These are phyloP conservation scores for Quercus engelmannii DNA, from an alignment of 306 rosid genomes.

Conservation along the genomic window DNA sequence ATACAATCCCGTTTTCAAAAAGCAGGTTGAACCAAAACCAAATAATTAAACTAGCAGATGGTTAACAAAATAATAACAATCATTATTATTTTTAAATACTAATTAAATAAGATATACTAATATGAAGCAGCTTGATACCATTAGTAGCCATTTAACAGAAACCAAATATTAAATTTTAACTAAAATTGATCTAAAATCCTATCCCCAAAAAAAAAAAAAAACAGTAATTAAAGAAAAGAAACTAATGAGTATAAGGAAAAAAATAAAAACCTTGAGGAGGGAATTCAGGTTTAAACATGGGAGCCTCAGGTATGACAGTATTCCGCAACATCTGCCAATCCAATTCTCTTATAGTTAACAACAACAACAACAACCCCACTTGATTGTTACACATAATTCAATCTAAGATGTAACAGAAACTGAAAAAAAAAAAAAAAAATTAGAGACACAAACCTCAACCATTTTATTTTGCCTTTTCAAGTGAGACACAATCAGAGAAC, in stretches of 20 bases:
- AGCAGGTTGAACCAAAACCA: background rate
- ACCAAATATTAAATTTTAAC: no score
- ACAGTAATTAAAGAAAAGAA: background rate
- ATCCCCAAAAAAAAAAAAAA: background rate
- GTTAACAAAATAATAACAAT: background rate
- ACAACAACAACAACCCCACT: background rate
- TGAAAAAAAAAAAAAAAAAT: background rate
- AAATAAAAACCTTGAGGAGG: conserved; percentile 76
- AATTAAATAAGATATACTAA: background rate
- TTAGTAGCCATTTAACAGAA: no score
- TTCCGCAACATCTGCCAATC: conserved; percentile 54
- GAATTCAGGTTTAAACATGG: conserved; percentile 95
- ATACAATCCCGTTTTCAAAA: no score
- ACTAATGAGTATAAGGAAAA: background rate
- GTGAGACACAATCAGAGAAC: conserved; percentile 42
- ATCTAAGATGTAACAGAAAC: background rate
- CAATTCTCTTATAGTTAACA: background rate
- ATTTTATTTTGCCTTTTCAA: conserved; percentile 72
- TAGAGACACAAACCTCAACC: conserved; percentile 44
- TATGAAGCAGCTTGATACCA: background rate
- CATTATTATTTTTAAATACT: no score
- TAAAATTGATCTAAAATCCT: no score
- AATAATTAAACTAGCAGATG: background rate
- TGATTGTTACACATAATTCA: background rate
- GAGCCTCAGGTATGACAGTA: conserved; percentile 75